A percentile compares a stretch with the other conserved stretches of the same genome.
These are phyloP conservation scores for Cutaneotrichosporon spelunceum DNA, from an alignment of 1,284 basidiomycete species.

Conservation along the genomic window DNA sequence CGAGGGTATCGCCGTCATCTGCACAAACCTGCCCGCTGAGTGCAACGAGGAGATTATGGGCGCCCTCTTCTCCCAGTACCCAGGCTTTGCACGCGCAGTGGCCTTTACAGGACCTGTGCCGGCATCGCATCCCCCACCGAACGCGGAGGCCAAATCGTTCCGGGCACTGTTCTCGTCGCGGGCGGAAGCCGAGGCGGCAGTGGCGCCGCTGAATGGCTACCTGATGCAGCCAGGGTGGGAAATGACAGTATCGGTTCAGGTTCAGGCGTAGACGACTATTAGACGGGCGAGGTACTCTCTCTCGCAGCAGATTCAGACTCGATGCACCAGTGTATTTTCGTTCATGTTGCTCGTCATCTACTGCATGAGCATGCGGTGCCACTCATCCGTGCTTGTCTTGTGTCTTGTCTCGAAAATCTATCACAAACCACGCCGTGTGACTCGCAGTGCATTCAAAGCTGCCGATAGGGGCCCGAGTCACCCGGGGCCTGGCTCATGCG, in stretches of 20 bases:
- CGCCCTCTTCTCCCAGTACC: slow-evolving; percentile 36
- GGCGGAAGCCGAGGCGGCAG: slow-evolving; percentile 31
- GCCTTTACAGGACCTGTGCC: slow-evolving; percentile 30
- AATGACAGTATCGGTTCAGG: slow-evolving; percentile 39
- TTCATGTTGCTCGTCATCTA: not conserved
- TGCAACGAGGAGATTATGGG: slow-evolving; percentile 38
- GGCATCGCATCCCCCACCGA: slow-evolving; percentile 35
- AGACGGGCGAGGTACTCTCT: not conserved
- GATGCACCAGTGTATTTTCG: not conserved
- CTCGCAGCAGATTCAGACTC: not conserved
- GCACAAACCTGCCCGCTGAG: slow-evolving; percentile 45
- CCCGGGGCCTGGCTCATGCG: not conserved
- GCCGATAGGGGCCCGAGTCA: no score
- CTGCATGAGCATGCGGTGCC: no score
- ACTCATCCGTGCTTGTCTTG: no score
- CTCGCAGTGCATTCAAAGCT: no score
- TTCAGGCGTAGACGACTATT: not conserved
- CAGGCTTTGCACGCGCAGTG: slow-evolving; percentile 35
- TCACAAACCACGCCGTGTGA: no score
- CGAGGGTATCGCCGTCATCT: slow-evolving; percentile 23
- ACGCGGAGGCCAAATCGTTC: slow-evolving; percentile 39
- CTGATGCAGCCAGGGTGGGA: slow-evolving; percentile 48
- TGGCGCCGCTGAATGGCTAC: slow-evolving; percentile 35
- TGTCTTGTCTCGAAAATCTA: no score
- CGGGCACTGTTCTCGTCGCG: slow-evolving; percentile 29